Evolutionary conservation across 179 eudicot genomes (phyloP).

Genomic region (Spergularia azorica): DNA sequence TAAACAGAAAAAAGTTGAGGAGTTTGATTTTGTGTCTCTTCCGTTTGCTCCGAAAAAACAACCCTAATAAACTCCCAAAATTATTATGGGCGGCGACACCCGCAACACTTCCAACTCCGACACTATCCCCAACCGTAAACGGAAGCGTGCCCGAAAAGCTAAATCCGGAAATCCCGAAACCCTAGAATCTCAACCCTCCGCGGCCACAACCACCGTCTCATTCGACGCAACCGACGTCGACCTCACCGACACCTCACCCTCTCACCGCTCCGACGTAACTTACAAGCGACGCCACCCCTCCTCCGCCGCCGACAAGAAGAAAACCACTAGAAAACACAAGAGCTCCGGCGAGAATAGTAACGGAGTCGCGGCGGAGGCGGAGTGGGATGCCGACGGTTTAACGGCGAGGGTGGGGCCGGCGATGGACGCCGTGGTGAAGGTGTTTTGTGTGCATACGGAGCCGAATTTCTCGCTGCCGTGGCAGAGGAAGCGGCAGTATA

Average conservation of each 20-base stretch:
- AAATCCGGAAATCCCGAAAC: conserved; percentile 37
- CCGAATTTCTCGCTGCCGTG: conserved; percentile 95
- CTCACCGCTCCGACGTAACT: conserved; percentile 34
- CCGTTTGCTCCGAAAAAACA: too few species aligned
- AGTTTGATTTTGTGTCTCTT: too few species aligned
- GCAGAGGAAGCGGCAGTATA: conserved; percentile 94
- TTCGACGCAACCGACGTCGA: conserved; percentile 29
- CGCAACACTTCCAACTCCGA: conserved; percentile 4
- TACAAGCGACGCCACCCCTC: not conserved
- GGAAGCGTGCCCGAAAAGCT: conserved; percentile 58
- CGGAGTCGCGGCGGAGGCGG: not conserved
- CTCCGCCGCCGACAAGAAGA: not conserved
- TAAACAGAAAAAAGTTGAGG: too few species aligned
- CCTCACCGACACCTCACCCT: conserved; percentile 30
- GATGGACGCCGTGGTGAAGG: conserved; percentile 98
- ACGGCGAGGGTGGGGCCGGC: conserved; percentile 56
- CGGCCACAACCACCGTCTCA: conserved; percentile 20
- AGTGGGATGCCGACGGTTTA: conserved; percentile 12
- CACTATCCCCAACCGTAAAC: conserved; percentile 30
- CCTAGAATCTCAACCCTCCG: conserved; percentile 35
- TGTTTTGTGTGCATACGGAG: conserved; percentile 86
- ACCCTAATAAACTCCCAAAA: not conserved
- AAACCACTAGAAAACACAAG: not conserved
- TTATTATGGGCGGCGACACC: conserved; percentile 22
- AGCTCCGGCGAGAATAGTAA: not conserved